Percentiles rank a stretch among this genome's conserved stretches.
Evolutionary conservation across 139 green algal genomes (phyloP).

Genomic region (Pleodorina starrii): DNA sequence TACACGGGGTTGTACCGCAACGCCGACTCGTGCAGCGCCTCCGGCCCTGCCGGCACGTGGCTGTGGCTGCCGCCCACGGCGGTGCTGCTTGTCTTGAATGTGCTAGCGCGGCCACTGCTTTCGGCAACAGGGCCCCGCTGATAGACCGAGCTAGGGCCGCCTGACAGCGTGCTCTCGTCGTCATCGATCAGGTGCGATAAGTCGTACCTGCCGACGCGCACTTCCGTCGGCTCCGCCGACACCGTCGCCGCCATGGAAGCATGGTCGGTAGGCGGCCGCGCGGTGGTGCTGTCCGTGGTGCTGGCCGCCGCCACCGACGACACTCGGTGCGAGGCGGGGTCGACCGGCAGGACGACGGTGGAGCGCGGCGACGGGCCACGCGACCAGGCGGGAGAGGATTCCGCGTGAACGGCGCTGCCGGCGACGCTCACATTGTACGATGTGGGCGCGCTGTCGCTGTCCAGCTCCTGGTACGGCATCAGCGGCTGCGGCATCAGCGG

Average conservation of each 20-base stretch:
- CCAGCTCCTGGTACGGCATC: constrained; percentile 40
- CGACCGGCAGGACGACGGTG: not conserved
- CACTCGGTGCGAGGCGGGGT: not conserved
- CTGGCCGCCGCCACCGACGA: not conserved
- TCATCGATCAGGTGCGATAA: constrained; percentile 26
- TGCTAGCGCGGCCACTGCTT: not conserved
- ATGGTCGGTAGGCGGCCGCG: too few relatives aligned
- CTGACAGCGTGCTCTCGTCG: not conserved
- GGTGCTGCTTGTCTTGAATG: not conserved
- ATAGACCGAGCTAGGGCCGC: not conserved
- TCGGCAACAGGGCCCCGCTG: not conserved
- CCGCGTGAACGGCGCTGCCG: not conserved
- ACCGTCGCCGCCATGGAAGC: not conserved
- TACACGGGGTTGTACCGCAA: constrained; percentile 37
- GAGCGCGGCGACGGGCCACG: not conserved
- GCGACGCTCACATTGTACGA: constrained; percentile 30
- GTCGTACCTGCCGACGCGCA: not conserved
- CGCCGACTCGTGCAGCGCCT: not conserved
- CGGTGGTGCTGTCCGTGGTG: not conserved
- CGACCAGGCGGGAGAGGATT: not conserved
- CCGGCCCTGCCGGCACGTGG: not conserved
- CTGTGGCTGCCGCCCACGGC: not conserved
- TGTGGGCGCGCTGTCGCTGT: not conserved
- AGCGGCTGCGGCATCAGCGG: constrained; percentile 31
- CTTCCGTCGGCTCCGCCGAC: not conserved